Base-by-base conservation (phyloP, 805 yeast genomes). In the Vanderwaltozyma yarrowii region DNA sequence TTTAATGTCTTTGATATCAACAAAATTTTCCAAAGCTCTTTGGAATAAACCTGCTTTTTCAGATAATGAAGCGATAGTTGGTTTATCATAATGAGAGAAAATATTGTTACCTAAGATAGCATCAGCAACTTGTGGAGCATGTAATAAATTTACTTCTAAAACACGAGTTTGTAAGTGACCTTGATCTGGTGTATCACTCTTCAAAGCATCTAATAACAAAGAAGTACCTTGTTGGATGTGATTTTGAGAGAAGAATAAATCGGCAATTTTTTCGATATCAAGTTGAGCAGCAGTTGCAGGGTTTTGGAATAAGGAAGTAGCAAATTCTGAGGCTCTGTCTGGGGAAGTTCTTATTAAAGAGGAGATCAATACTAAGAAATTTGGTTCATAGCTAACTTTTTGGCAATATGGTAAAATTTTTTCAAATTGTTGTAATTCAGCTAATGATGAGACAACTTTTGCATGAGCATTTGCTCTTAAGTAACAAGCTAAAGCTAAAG, bases 51-150 rank as follows among this genome's bases (percentile, higher is more conserved):
- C 97, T n/a, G 95, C 89, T 65, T 86, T 86, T 66, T 92, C 99
- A 62, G 96, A 78, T 48, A 94, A 72, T 42, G 78, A 73, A 17
- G 97, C 98, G 57, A 92, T 80, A 27, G 94, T 80, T 51, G 94
- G 87, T 52, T 85, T 82, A 62, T 92, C 98, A 62, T 85, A 92
- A 59, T 88, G 96, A 48, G 88, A 77, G 67, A 94, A 92, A 85
- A 92, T 89, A 43, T 80, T 78, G 63, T 89, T 92, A 43, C 96
- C 96, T 53, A 92, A 71, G 49, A 92, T 92, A 16, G 99, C 99
- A 64, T 92, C 98, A 31, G 98, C 99, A 40, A 92, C 99, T 71
- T 92, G 98, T 36, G 99, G 99, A 14, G 98, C 98, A 60, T 88
- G 94, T 58, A 85, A 62, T 59, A 92, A 70, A 62, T 92, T 92